Base-by-base conservation (phyloP, 805 yeast genomes). In the Candida suzukii region DNA sequence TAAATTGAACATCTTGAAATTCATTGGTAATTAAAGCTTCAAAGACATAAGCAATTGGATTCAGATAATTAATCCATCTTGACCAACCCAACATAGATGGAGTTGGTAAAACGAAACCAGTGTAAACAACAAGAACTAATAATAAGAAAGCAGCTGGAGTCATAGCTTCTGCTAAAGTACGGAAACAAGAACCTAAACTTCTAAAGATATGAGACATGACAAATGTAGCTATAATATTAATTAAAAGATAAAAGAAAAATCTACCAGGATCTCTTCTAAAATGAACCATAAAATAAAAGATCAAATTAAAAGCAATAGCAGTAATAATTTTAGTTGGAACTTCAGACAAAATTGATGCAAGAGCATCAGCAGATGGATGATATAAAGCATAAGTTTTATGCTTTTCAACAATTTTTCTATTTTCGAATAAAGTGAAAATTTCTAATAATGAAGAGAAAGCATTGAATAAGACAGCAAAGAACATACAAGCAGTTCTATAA, bases 381-480 rank as follows among this genome's bases (percentile, higher is more conserved):
- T 77, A 77, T 31, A 77, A 54, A 4, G 79, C 78, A 53, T 70
- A 75, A 13, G 68, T 64, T 48, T 73, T 72, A 50, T 77, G 83
- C 51, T 77, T 77, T 52, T 76, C 81, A 27, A 76, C 76, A 46
- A 77, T 71, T 8, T 74, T 70, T 57, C 81, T 67, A 28, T 78
- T 69, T 50, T 76, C 80, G 53, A 65, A 78, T 22, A 76, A 53
- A 1, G 76, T 51, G 58, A 74, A 64, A 44, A 80, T 69, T 58
- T 80, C 87, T 51, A 78, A 63, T 44, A 79, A 55, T 16, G 81
- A 77, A 16, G 80, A 66, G 51, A 79, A 75, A 13, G 83, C 78
- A 54, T 78, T 78, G 59, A 77, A 79, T 52, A 79, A 64, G 36
- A 76, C 68, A 19, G 83, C 80, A 57, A 80, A 80, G 62, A 83